phyloP scores from a whole-genome alignment of 805 yeast species.

The Yarrowia phangngaensis region DNA sequence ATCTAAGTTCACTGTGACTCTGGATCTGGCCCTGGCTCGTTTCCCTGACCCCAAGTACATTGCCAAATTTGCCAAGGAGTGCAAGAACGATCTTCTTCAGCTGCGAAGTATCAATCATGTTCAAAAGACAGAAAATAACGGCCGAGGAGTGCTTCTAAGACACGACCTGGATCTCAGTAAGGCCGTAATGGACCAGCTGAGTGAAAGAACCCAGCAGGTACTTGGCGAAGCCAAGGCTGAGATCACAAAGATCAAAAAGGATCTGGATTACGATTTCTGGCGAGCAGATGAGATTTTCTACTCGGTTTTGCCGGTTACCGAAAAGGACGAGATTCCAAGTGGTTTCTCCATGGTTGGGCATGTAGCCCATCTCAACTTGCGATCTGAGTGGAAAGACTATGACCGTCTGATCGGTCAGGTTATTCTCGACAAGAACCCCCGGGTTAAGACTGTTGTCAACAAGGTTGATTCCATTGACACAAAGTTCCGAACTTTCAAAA shows the following conservation, averaged over 20 bases:
- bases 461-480: constrained; percentile 84
- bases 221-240: constrained; percentile 48
- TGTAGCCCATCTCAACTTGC: constrained; percentile 84
- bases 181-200: constrained; percentile 44
- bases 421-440: constrained; percentile 78
- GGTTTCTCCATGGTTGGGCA: constrained; percentile 95
- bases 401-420: constrained; percentile 82
- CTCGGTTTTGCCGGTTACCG: constrained; percentile 69
- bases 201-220: constrained; percentile 42
- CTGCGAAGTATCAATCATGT: constrained; percentile 71
- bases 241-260: constrained; percentile 52
- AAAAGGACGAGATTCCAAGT: constrained; percentile 71
- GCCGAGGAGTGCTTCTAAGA: constrained; percentile 57
- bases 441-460: constrained; percentile 84
- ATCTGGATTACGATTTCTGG: constrained; percentile 76
- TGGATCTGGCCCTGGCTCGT: constrained; percentile 61
- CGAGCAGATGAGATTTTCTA: constrained; percentile 78
- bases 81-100: constrained; percentile 58
- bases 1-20: constrained; percentile 53
- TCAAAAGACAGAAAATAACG: constrained; percentile 41
- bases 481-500: constrained; percentile 82
- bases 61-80: constrained; percentile 57
- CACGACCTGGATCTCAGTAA: constrained; percentile 48
- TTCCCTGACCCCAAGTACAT: constrained; percentile 64
- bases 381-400: constrained; percentile 80